A percentile compares a stretch with the other conserved stretches of the same genome.
phyloP scores from a whole-genome alignment of 1,284 basidiomycete genomes.

The Leccinum pachyderme region DNA sequence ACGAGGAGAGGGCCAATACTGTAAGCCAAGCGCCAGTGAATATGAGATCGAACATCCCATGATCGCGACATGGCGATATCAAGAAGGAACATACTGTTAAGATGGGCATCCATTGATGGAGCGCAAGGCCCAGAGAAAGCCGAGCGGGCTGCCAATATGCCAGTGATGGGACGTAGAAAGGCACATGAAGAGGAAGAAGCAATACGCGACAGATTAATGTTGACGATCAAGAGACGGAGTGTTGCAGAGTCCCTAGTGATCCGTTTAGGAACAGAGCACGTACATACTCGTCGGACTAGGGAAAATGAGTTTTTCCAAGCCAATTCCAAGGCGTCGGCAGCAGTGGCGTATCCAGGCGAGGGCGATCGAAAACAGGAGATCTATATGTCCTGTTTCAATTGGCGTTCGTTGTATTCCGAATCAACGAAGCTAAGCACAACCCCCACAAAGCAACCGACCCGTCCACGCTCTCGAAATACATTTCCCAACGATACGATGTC shows the following conservation, averaged over 20 bases:
- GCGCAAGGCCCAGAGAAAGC: neutral
- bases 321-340: neutral
- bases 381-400: neutral
- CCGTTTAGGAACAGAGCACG: neutral
- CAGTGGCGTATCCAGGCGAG: neutral
- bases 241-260: neutral
- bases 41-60: neutral
- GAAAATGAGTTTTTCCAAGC: neutral
- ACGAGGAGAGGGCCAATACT: neutral
- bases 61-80: neutral
- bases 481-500: neutral
- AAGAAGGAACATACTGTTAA: neutral
- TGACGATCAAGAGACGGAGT: slow-evolving; percentile 4
- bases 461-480: neutral
- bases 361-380: neutral
- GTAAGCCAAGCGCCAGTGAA: too few species aligned
- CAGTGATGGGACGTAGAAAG: neutral
- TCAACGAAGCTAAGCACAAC: neutral
- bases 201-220: neutral
- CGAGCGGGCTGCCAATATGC: neutral
- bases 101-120: neutral
- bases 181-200: neutral
- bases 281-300: neutral
- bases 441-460: neutral
- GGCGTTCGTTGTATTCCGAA: neutral